Conservation (phyloP, 1,139 yeast genomes). For the Lodderomyces elongisporus region DNA sequence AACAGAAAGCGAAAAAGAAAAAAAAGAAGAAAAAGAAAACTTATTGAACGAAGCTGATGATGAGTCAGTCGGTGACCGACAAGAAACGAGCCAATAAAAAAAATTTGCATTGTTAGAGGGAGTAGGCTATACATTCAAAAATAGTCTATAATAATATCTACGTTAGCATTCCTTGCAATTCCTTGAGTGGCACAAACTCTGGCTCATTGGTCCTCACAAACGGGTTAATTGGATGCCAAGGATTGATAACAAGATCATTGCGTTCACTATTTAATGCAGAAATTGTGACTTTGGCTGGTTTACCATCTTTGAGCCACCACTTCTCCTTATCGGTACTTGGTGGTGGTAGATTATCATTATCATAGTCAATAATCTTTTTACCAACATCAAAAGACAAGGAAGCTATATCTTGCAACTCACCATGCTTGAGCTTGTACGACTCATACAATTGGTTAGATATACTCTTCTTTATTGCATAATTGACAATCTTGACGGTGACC, state of each 20-base stretch:
- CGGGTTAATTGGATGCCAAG: constrained; percentile 65
- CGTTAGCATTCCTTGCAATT: constrained; percentile 9
- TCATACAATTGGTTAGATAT: constrained; percentile 60
- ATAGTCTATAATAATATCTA: too few species aligned
- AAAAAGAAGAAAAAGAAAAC: background rate
- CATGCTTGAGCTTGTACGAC: constrained; percentile 42
- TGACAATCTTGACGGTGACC: constrained; percentile 63
- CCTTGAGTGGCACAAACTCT: constrained; percentile 24
- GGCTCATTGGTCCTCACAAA: constrained; percentile 41
- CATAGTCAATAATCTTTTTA: constrained; percentile 13
- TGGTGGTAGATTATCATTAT: constrained; percentile 57
- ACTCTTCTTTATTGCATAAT: constrained; percentile 55
- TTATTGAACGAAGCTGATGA: too few species aligned
- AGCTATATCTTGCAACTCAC: constrained; percentile 37
- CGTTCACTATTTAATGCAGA: constrained; percentile 29
- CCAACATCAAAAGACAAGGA: constrained; percentile 25
- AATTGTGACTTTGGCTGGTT: constrained; percentile 62
- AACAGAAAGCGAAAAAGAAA: constrained; percentile 4
- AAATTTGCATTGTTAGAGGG: too few species aligned
- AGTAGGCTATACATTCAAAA: background rate
- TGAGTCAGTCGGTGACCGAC: too few species aligned
- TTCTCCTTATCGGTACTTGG: constrained; percentile 78
- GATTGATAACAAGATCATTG: constrained; percentile 52
- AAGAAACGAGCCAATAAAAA: too few species aligned
- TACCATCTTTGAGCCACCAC: constrained; percentile 91